These are phyloP conservation scores for Syzygium jambos DNA, from an alignment of 345 rosid genomes.

Conservation along the genomic window DNA sequence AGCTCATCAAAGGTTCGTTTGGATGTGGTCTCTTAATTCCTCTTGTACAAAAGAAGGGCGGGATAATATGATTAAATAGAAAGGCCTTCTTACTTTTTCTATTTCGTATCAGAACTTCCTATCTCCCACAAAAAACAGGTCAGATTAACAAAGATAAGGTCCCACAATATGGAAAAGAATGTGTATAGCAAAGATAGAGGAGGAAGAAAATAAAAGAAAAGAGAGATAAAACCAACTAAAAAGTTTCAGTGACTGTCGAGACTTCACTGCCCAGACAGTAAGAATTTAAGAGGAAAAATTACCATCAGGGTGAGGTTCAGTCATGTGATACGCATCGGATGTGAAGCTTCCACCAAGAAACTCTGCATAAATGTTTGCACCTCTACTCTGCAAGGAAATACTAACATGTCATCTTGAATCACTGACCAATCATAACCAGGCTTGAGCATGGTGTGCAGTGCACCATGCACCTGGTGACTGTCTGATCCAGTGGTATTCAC, in stretches of 20 bases:
- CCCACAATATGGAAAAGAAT: background rate
- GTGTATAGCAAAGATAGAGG: background rate
- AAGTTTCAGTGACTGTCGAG: background rate
- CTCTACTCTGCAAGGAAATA: conserved; percentile 29
- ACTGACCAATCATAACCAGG: background rate
- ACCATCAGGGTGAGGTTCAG: conserved; percentile 50
- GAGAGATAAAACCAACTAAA: background rate
- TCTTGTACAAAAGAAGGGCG: background rate
- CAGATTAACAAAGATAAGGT: background rate
- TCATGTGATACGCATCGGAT: conserved; percentile 44
- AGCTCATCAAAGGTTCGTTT: background rate
- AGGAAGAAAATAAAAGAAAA: background rate
- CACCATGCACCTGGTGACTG: background rate
- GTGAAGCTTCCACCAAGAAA: conserved; percentile 55
- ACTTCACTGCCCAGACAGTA: background rate
- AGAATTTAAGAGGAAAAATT: background rate
- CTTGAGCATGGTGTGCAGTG: background rate
- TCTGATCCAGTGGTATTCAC: background rate
- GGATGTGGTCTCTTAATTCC: background rate
- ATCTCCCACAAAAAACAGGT: background rate
- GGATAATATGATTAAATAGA: background rate
- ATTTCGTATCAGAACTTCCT: background rate
- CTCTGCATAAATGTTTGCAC: conserved; percentile 49
- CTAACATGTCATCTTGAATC: background rate
- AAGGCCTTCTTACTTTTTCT: background rate